Conservation (phyloP, 495 filamentous ascomycete genomes). For the Cladorrhinum samala region DNA sequence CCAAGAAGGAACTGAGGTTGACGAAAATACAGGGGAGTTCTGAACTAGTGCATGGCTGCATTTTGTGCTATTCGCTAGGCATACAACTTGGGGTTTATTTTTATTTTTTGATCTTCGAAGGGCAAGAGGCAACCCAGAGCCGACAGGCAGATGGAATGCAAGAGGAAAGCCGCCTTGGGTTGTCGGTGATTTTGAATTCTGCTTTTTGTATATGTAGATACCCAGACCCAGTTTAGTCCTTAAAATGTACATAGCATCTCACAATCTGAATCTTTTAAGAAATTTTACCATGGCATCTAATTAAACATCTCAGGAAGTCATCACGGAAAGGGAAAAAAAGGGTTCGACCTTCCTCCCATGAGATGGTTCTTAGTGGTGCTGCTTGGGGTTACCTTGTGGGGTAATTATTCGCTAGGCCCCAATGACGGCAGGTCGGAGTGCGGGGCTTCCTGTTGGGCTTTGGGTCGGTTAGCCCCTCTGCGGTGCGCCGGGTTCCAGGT, state of each 20-base stretch:
- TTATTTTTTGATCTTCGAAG: neutral
- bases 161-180: too few relatives aligned
- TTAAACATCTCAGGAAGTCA: too few relatives aligned
- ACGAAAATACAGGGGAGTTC: constrained; percentile 12
- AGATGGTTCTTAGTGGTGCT: too few relatives aligned
- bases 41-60: neutral
- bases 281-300: too few relatives aligned
- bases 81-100: neutral
- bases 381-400: too few relatives aligned
- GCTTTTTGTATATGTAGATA: constrained; percentile 10
- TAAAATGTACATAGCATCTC: neutral
- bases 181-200: too few relatives aligned
- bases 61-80: neutral
- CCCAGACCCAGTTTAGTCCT: neutral
- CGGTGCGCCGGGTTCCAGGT: neutral
- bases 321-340: neutral
- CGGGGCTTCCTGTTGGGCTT: neutral
- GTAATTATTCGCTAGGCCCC: too few relatives aligned
- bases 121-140: too few relatives aligned
- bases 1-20: neutral
- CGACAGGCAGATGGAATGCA: too few relatives aligned
- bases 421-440: neutral
- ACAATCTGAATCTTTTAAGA: neutral
- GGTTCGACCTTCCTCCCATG: neutral
- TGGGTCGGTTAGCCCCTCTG: too few relatives aligned